phyloP scores from a whole-genome alignment of 2,329 filamentous ascomycete genomes.

The Xylaria hypoxylon region DNA sequence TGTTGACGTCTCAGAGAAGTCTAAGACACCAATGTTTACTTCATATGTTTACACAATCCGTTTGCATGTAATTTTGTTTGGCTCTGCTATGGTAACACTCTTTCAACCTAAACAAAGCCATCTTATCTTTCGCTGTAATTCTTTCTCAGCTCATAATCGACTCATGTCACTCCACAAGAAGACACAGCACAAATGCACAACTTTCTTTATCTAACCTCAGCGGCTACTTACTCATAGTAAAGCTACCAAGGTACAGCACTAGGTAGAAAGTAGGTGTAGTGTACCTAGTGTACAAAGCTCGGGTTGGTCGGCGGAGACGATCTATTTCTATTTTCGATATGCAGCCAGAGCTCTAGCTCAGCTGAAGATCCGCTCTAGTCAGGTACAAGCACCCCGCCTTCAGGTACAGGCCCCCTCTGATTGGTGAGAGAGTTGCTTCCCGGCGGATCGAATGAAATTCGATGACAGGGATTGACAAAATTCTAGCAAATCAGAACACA shows the following conservation, averaged over 20 bases:
- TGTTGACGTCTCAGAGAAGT: neutral
- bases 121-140: neutral
- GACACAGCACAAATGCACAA: constrained; percentile 9
- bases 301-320: constrained; percentile 7
- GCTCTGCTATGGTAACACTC: constrained; percentile 4
- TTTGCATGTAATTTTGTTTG: constrained; percentile 3
- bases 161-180: constrained; percentile 15
- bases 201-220: constrained; percentile 15
- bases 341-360: constrained; percentile 26
- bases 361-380: constrained; percentile 6
- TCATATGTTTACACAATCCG: neutral
- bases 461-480: constrained; percentile 11
- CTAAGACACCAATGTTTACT: constrained; percentile 34
- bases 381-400: constrained; percentile 27
- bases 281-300: neutral
- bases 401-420: constrained; percentile 30
- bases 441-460: constrained; percentile 23
- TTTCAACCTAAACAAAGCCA: neutral
- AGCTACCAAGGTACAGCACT: too few species aligned
- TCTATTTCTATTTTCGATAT: constrained; percentile 37
- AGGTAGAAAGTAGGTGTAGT: too few species aligned
- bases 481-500: constrained; percentile 22
- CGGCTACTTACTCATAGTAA: too few species aligned
- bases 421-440: constrained; percentile 17
- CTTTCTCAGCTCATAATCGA: constrained; percentile 5